phyloP scores from a whole-genome alignment of 352 stramenopile genomes.

The Phytophthora europaea region DNA sequence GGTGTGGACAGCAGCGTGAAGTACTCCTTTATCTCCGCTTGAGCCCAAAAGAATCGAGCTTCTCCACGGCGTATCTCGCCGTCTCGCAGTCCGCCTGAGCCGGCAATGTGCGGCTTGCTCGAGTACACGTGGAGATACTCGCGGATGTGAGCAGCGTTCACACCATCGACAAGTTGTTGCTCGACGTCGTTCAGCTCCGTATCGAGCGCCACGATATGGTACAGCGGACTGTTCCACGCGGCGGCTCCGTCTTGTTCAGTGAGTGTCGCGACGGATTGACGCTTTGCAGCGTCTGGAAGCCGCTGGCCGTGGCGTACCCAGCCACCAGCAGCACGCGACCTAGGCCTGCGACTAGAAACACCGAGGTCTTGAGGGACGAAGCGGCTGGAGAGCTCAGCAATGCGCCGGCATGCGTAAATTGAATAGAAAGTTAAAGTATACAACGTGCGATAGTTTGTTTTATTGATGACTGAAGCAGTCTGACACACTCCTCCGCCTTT shows the following conservation, averaged over 20 bases:
- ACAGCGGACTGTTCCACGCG: slow-evolving; percentile 1
- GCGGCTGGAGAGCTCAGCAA: neutral
- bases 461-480: no score
- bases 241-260: neutral
- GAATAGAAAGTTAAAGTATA: no score
- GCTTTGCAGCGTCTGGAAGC: slow-evolving; percentile 20
- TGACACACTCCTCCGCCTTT: no score
- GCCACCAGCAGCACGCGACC: slow-evolving; percentile 45
- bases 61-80: slow-evolving; percentile 55
- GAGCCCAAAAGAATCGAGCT: slow-evolving; percentile 67
- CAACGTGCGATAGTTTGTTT: no score
- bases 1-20: slow-evolving; percentile 77
- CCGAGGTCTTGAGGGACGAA: slow-evolving; percentile 6
- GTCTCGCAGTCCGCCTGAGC: slow-evolving; percentile 65
- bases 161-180: slow-evolving; percentile 39
- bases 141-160: slow-evolving; percentile 41
- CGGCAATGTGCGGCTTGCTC: slow-evolving; percentile 54
- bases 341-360: slow-evolving; percentile 37
- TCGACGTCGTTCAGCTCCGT: slow-evolving; percentile 32
- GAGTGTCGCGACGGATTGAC: slow-evolving; percentile 10
- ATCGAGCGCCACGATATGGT: slow-evolving; percentile 28
- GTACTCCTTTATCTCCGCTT: slow-evolving; percentile 72
- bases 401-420: neutral
- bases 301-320: slow-evolving; percentile 9
- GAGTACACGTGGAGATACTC: slow-evolving; percentile 61